These are phyloP conservation scores for Yamadazyma mexicana DNA, from an alignment of 1,139 yeast species.

Conservation along the genomic window DNA sequence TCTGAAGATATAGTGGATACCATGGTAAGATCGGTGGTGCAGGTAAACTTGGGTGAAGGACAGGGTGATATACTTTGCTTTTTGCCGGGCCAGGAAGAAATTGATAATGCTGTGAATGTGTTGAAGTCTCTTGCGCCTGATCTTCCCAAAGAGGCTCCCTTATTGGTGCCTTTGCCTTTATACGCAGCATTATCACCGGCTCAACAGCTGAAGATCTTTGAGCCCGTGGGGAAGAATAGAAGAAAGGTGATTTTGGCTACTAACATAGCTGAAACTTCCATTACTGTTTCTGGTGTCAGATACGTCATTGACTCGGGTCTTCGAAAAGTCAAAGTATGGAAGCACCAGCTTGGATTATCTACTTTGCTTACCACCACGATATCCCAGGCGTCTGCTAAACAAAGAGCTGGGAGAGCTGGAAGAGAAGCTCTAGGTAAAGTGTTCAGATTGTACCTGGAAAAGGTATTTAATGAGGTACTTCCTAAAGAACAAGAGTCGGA, in stretches of 20 bases:
- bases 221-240: slow-evolving; percentile 54
- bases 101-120: slow-evolving; percentile 76
- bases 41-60: slow-evolving; percentile 74
- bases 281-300: slow-evolving; percentile 93
- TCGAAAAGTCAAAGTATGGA: slow-evolving; percentile 91
- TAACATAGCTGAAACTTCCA: slow-evolving; percentile 95
- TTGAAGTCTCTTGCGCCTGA: slow-evolving; percentile 62
- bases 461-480: slow-evolving; percentile 53
- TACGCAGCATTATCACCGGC: slow-evolving; percentile 91
- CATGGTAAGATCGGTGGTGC: slow-evolving; percentile 70
- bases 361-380: slow-evolving; percentile 89
- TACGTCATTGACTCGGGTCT: slow-evolving; percentile 92
- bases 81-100: slow-evolving; percentile 96
- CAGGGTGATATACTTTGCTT: slow-evolving; percentile 89
- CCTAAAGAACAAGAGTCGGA: slow-evolving; percentile 90
- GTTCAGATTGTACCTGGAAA: slow-evolving; percentile 77
- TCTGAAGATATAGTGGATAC: slow-evolving; percentile 85
- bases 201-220: slow-evolving; percentile 78
- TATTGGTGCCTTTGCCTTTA: slow-evolving; percentile 74
- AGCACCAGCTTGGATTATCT: slow-evolving; percentile 87
- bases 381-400: slow-evolving; percentile 92
- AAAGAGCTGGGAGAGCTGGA: slow-evolving; percentile 98
- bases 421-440: slow-evolving; percentile 92
- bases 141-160: slow-evolving; percentile 74
- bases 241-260: slow-evolving; percentile 90